phyloP scores from a whole-genome alignment of 2,329 filamentous ascomycete genomes.

The Epichloe sp. region DNA sequence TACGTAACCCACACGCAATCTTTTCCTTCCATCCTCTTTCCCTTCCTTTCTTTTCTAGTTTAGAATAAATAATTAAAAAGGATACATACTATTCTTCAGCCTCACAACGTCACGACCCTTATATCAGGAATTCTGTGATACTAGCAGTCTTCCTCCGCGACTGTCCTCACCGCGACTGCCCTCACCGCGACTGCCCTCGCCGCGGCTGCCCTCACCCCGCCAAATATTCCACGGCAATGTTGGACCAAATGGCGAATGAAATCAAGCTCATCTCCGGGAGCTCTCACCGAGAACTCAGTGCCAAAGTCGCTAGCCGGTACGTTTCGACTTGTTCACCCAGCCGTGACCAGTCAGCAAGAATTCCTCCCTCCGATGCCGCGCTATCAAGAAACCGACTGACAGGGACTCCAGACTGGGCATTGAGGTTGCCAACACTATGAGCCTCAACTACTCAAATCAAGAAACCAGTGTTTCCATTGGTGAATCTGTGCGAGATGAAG shows the following conservation, averaged over 20 bases:
- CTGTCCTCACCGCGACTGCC: neutral
- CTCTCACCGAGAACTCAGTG: constrained; percentile 35
- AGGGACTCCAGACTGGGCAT: constrained; percentile 49
- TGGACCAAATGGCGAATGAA: constrained; percentile 37
- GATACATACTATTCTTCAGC: too few relatives aligned
- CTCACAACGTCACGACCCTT: too few relatives aligned
- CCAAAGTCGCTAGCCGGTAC: constrained; percentile 31
- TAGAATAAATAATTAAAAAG: too few relatives aligned
- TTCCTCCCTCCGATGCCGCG: constrained; percentile 5
- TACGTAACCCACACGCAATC: too few relatives aligned
- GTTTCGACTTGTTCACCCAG: constrained; percentile 7
- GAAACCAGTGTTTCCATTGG: constrained; percentile 87
- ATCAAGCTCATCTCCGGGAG: constrained; percentile 39
- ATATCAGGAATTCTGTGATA: too few relatives aligned
- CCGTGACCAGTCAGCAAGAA: neutral
- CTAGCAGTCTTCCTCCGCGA: neutral
- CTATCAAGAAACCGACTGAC: constrained; percentile 11
- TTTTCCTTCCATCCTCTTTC: too few relatives aligned
- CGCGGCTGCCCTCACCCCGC: neutral
- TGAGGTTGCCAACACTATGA: constrained; percentile 65
- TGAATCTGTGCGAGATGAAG: constrained; percentile 91
- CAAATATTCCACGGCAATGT: constrained; percentile 16
- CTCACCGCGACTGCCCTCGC: too few relatives aligned
- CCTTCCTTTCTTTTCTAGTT: too few relatives aligned
- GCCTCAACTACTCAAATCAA: constrained; percentile 75